Evolutionary conservation across 257 asterid species (phyloP).

Genomic region (Coffea canephora): DNA sequence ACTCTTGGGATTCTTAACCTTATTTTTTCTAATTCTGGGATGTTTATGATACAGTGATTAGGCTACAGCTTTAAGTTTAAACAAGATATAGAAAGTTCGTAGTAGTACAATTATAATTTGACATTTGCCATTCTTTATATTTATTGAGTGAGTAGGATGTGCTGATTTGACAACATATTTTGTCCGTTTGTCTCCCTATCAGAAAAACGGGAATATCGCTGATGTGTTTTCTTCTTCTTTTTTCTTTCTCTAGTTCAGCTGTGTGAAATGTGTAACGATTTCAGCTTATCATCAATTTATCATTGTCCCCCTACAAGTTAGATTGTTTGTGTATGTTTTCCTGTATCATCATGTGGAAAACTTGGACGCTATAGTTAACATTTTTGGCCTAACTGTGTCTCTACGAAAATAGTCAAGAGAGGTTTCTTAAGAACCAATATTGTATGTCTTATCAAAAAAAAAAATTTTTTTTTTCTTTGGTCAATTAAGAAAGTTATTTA

Average conservation of each 20-base stretch:
- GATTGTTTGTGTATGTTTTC: constrained; percentile 14
- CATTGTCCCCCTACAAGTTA: constrained; percentile 17
- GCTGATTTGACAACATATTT: constrained; percentile 55
- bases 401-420: too few relatives aligned
- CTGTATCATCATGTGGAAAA: constrained; percentile 20
- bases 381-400: not conserved
- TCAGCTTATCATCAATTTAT: constrained; percentile 7
- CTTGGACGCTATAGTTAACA: not conserved
- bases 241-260: not conserved
- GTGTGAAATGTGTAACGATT: not conserved
- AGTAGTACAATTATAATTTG: not conserved
- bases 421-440: too few relatives aligned
- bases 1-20: constrained; percentile 26
- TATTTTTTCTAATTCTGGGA: constrained; percentile 26
- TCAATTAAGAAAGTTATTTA: too few relatives aligned
- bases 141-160: constrained; percentile 26
- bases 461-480: too few relatives aligned
- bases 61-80: not conserved
- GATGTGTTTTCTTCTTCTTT: constrained; percentile 32
- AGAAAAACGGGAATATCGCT: constrained; percentile 66
- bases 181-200: constrained; percentile 67
- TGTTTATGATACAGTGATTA: constrained; percentile 18
- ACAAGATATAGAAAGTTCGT: not conserved
- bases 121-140: not conserved
- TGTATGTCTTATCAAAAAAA: too few relatives aligned